Base-by-base conservation (phyloP, 148 eudicot species). In the Chenopodium suecicum region DNA sequence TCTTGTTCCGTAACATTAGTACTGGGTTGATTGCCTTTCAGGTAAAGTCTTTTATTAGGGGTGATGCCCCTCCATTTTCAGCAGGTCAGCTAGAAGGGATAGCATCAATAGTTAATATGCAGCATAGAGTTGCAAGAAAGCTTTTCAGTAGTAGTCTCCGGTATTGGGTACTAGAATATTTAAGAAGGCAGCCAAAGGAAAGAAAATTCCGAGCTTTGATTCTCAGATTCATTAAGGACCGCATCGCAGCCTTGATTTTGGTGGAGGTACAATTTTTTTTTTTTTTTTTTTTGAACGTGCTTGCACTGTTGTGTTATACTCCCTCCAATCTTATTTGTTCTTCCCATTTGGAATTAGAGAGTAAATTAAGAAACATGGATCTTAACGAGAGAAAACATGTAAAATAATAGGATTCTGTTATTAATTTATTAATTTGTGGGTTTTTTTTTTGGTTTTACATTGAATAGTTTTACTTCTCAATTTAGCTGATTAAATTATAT, bases 1-100 rank as follows among this genome's bases (percentile, higher is more conserved):
- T n/a, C 37, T 19, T 73, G 12, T 69, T 74, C 60, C 31, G 16
- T 44, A 20, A 58, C 78, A 29, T 22, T 17, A 47, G 14, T 31
- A 56, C 70, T 65, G 29, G 6, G 10, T 8, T 76, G 60, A 23
- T 11, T 82, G 29, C 41, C 29, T 74, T 79, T 81, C 76, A 94
- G 98, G 91, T 97, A 48, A 97, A 97, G 84, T 97, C 98, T 74
- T 91, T 84, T 88, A 85, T 97, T 71, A 92, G 98, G 88, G 97
- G 97, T 52, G 94, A 92, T 46, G 27, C 83, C 80, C 92, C 78
- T 69, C 99, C 98, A 84, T 91, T 90, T 86, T 86, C 94, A 84
- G 87, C 97, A 71, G 97, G 95, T 58, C 90, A 91, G 84, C 86
- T 97, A 77, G 99, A 97, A 91, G 94, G 94, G 16, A 90, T 94